Evolutionary conservation across 495 filamentous ascomycete genomes (phyloP).

Genomic region (Podospora pseudoanserina): DNA sequence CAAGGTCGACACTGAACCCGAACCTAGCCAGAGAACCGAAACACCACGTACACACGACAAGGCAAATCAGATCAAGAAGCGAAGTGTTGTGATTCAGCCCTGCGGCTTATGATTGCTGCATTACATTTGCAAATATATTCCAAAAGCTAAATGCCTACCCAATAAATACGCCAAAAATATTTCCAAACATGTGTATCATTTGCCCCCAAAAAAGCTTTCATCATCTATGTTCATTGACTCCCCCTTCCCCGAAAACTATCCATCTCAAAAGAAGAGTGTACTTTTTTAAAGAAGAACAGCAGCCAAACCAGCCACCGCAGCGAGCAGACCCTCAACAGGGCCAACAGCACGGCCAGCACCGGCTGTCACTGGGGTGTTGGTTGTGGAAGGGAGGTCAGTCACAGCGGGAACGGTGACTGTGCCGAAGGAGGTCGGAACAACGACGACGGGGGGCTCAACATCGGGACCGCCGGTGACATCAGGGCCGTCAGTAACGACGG

Average conservation of each 20-base stretch:
- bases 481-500: constrained; percentile 6
- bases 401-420: constrained; percentile 12
- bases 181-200: neutral
- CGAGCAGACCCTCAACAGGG: constrained; percentile 16
- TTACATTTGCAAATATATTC: neutral
- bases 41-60: neutral
- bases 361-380: constrained; percentile 18
- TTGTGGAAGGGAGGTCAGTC: constrained; percentile 10
- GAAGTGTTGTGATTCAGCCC: neutral
- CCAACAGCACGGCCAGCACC: constrained; percentile 25
- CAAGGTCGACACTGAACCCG: no score
- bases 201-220: neutral
- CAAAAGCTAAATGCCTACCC: neutral
- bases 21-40: no score
- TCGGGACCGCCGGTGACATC: constrained; percentile 12
- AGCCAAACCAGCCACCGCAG: constrained; percentile 21
- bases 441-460: neutral
- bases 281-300: constrained; percentile 24
- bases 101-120: neutral
- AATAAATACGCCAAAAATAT: neutral
- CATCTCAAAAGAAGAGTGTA: neutral
- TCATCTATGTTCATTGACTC: neutral
- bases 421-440: constrained; percentile 7
- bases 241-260: neutral
- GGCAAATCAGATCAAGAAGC: neutral